Conservation (phyloP, 768 basidiomycete genomes). For the Inosperma sp. region DNA sequence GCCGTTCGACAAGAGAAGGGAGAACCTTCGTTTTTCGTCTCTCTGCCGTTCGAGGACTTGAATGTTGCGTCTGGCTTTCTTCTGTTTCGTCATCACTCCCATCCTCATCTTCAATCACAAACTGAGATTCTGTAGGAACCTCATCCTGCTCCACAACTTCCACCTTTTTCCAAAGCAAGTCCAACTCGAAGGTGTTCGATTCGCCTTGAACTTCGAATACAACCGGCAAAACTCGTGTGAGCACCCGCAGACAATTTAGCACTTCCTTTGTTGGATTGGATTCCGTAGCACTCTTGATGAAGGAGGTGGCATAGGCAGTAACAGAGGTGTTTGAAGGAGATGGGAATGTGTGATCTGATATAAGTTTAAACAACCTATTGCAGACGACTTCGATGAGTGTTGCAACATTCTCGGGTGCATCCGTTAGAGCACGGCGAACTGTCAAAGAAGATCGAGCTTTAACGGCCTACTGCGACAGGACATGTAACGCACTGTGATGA, state of each 20-base stretch:
- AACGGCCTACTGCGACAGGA: conserved; percentile 4
- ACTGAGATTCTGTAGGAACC: conserved; percentile 47
- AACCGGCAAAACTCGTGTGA: conserved; percentile 87
- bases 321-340: conserved; percentile 51
- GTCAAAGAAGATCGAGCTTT: conserved; percentile 13
- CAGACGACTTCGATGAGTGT: conserved; percentile 73
- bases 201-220: conserved; percentile 78
- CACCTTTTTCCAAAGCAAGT: conserved; percentile 77
- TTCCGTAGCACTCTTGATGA: conserved; percentile 59
- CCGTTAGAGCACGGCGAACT: conserved; percentile 80
- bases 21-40: conserved; percentile 44
- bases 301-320: conserved; percentile 61
- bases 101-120: conserved; percentile 87
- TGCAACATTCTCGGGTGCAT: conserved; percentile 82
- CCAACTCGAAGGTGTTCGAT: conserved; percentile 66
- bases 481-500: conserved; percentile 63
- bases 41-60: conserved; percentile 20
- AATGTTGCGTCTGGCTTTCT: conserved; percentile 12
- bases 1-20: conserved; percentile 76
- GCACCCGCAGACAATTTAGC: conserved; percentile 86
- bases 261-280: conserved; percentile 79
- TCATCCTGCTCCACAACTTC: conserved; percentile 39
- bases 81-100: conserved; percentile 42
- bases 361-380: conserved; percentile 64
- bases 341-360: conserved; percentile 80